These are phyloP conservation scores for Herpetospermum pedunculosum DNA, from an alignment of 306 rosid species.

Conservation along the genomic window DNA sequence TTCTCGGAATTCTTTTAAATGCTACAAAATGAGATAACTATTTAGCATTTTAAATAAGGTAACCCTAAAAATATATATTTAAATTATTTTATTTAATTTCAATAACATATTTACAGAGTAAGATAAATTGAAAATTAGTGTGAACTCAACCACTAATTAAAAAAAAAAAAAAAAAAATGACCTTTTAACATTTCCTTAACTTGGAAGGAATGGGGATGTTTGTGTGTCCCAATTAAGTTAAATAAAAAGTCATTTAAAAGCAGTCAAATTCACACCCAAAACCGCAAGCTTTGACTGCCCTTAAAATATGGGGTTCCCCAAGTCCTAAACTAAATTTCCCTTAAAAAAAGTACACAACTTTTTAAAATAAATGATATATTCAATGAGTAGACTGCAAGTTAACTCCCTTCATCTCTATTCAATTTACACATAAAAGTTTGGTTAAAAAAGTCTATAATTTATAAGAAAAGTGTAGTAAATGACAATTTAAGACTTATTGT, in stretches of 20 bases:
- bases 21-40: too few relatives aligned
- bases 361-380: not conserved
- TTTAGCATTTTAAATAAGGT: too few relatives aligned
- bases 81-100: too few relatives aligned
- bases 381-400: conserved; percentile 6
- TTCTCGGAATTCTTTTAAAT: too few relatives aligned
- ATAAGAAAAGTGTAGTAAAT: too few relatives aligned
- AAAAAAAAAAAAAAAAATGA: not conserved
- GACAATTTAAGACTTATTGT: too few relatives aligned
- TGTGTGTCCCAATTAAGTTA: not conserved
- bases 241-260: not conserved
- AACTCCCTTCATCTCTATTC: not conserved
- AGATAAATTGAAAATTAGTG: not conserved
- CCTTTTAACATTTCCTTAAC: not conserved
- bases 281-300: not conserved
- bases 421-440: not conserved
- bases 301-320: not conserved
- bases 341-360: not conserved
- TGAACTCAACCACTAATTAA: not conserved
- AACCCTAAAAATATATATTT: too few relatives aligned
- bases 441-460: too few relatives aligned
- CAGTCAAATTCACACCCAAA: not conserved
- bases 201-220: not conserved
- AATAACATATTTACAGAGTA: not conserved
- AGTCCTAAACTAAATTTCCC: not conserved